phyloP scores from a whole-genome alignment of 768 basidiomycete genomes.

The Candolleomyces eurysporus region DNA sequence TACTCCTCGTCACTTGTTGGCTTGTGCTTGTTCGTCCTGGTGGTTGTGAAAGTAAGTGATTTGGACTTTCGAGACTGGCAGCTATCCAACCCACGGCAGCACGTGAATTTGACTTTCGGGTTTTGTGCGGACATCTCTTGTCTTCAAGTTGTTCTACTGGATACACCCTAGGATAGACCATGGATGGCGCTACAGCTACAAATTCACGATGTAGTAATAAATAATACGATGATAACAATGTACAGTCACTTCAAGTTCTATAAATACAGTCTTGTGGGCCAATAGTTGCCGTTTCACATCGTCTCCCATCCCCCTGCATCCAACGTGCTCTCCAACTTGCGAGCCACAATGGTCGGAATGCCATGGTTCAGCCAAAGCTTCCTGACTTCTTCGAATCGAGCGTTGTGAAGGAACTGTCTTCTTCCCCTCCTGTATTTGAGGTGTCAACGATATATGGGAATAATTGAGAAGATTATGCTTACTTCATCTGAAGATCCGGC shows the following conservation, averaged over 20 bases:
- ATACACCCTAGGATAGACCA: too few relatives aligned
- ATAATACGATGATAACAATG: too few relatives aligned
- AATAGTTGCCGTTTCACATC: constrained; percentile 38
- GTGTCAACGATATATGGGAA: neutral
- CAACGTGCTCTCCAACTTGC: constrained; percentile 82
- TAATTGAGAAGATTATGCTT: constrained; percentile 16
- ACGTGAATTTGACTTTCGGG: too few relatives aligned
- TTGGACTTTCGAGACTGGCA: too few relatives aligned
- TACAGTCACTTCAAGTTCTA: neutral
- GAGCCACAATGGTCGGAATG: constrained; percentile 85
- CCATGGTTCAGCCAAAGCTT: constrained; percentile 89
- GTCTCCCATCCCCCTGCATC: constrained; percentile 96
- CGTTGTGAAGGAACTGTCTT: constrained; percentile 81
- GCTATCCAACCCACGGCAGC: too few relatives aligned
- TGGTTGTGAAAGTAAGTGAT: too few relatives aligned
- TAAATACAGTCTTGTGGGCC: neutral
- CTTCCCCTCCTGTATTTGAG: constrained; percentile 66
- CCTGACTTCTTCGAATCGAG: constrained; percentile 88
- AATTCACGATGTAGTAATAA: too few relatives aligned
- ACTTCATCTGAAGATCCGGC: constrained; percentile 91
- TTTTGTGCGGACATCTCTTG: too few relatives aligned
- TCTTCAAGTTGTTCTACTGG: too few relatives aligned
- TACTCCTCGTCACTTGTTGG: too few relatives aligned
- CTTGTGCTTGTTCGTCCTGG: too few relatives aligned
- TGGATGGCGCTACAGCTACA: too few relatives aligned